Evolutionary conservation across 1,284 basidiomycete species (phyloP), one percentile per base, ranked within the genome.

Genomic region (Leccinum holopus): DNA sequence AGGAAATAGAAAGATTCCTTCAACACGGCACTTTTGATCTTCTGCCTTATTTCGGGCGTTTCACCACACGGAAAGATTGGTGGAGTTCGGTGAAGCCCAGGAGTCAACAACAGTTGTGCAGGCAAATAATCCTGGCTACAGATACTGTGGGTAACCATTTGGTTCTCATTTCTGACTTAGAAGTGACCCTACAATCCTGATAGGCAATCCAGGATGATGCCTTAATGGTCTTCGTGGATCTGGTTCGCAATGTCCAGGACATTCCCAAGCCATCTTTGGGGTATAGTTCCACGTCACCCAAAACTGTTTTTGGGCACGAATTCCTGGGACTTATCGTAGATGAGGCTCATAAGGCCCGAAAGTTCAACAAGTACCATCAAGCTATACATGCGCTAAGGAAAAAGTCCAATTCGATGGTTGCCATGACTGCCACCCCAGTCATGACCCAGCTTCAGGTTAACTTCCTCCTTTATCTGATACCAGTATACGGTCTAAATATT

Each of bases 401-500:
- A 3, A 6, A 35, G 14, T 53, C 49, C 0, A 4, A 5, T 4
- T 16, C 11, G 0, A 11, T 63, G 2, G 6, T 63, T 11, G 44
- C 52, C 1, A 63, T 63, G 62, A 63, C 53, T 1, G 62, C 62
- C 1, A 63, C 44, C 1, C 47, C 55, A n/a, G 44, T 64, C 10
- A 59, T 59, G 57, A 64, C 61, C 12, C 49, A 52, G 21, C 49
- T 52, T 28, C 51, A 52, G 51, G 51, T 51, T 47, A 51, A 14
- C 11, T 51, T 8, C 21, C 49, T 4, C 18, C 25, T 51, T 51
- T 16, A 28, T 14, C 49, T 5, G 14, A 51, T 51, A 21, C 25
- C 44, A 12, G 44, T 51, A 10, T 28, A 28, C 10, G 2, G 12
- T 25, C 18, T 28, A 28, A 51, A 39, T 39, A 39, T 16, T 14